Evolutionary conservation across 495 filamentous ascomycete species (phyloP).

Genomic region (Penicillium dipodomyicola): DNA sequence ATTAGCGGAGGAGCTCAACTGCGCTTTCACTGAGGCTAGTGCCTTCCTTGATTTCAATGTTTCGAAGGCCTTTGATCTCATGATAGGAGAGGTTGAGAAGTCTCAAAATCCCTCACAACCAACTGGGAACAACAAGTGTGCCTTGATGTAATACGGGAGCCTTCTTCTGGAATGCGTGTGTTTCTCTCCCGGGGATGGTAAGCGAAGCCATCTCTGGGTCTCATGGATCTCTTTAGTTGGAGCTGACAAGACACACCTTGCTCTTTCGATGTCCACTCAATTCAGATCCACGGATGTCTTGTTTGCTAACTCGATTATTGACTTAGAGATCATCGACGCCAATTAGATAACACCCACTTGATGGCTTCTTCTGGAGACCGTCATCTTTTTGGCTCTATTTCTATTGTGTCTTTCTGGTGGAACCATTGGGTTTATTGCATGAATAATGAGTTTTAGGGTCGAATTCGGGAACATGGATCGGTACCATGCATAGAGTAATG

Average conservation of each 20-base stretch:
- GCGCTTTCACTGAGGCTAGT: slow-evolving; percentile 91
- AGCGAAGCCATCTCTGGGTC: neutral
- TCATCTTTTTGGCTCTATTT: slow-evolving; percentile 1
- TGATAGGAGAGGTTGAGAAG: slow-evolving; percentile 95
- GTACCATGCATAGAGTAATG: slow-evolving; percentile 32
- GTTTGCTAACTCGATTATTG: slow-evolving; percentile 7
- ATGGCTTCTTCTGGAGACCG: slow-evolving; percentile 1
- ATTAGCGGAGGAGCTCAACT: slow-evolving; percentile 80
- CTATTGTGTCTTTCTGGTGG: slow-evolving; percentile 15
- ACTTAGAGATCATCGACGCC: slow-evolving; percentile 1
- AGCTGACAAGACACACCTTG: neutral
- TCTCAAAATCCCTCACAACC: slow-evolving; percentile 86
- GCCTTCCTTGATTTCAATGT: slow-evolving; percentile 95
- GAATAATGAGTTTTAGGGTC: slow-evolving; percentile 21
- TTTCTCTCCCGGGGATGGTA: slow-evolving; percentile 2
- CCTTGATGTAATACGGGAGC: slow-evolving; percentile 65
- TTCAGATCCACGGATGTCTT: neutral
- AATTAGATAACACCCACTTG: neutral
- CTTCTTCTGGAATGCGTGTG: neutral
- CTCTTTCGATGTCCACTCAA: neutral
- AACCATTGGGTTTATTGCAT: slow-evolving; percentile 15
- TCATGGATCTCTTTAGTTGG: neutral
- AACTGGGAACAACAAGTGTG: slow-evolving; percentile 73
- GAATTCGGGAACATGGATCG: slow-evolving; percentile 18
- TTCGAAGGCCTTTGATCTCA: slow-evolving; percentile 83